Evolutionary conservation across 2,329 filamentous ascomycete genomes (phyloP).

Genomic region (Xylariaceae sp.): DNA sequence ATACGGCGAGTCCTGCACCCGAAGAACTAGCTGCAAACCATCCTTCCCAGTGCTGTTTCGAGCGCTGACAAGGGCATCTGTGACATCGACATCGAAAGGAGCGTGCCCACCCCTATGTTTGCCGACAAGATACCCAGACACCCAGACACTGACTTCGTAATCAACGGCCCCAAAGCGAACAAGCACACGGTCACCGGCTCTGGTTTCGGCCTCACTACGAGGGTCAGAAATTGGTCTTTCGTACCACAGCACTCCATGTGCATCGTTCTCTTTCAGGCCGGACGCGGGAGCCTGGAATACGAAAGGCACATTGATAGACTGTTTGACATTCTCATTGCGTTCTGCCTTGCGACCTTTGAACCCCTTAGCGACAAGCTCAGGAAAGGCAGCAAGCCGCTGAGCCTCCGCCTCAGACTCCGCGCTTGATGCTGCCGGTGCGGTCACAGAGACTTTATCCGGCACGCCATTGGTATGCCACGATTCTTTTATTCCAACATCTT

Average conservation of each 20-base stretch:
- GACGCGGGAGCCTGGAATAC: constrained; percentile 65
- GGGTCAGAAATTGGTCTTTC: constrained; percentile 52
- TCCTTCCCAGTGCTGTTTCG: constrained; percentile 24
- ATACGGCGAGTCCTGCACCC: constrained; percentile 62
- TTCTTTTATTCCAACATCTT: constrained; percentile 52
- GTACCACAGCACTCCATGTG: constrained; percentile 69
- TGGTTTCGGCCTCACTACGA: constrained; percentile 41
- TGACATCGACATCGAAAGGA: constrained; percentile 57
- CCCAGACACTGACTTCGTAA: constrained; percentile 58
- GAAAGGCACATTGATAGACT: constrained; percentile 60
- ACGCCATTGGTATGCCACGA: constrained; percentile 54
- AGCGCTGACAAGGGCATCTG: constrained; percentile 40
- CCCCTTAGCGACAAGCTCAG: constrained; percentile 48
- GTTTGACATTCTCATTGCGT: constrained; percentile 40
- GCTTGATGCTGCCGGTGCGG: constrained; percentile 17
- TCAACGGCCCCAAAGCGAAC: constrained; percentile 61
- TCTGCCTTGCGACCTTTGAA: constrained; percentile 31
- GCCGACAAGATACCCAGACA: constrained; percentile 51
- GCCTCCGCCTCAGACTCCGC: constrained; percentile 36
- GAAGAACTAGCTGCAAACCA: constrained; percentile 47
- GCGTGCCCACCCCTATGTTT: constrained; percentile 59
- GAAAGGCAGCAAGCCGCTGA: constrained; percentile 48
- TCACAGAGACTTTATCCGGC: constrained; percentile 39
- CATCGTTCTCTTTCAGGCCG: constrained; percentile 58
- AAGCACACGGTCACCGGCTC: constrained; percentile 42